Evolutionary conservation across 1,284 basidiomycete species (phyloP).

Genomic region (Moesziomyces antarcticus): DNA sequence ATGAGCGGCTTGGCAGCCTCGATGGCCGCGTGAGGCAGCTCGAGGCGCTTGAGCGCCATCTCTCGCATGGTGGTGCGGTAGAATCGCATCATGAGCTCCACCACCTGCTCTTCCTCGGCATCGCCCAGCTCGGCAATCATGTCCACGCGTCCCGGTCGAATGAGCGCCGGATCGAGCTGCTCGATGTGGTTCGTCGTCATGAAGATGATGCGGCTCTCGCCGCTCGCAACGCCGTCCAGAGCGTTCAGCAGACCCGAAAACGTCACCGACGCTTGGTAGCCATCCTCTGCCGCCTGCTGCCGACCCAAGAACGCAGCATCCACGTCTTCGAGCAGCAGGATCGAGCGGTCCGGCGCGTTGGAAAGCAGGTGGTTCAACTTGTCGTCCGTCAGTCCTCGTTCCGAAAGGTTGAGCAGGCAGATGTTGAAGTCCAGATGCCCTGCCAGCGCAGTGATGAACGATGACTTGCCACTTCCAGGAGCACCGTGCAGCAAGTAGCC

Average conservation of each 20-base stretch:
- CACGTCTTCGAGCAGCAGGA: slow-evolving; percentile 94
- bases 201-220: slow-evolving; percentile 91
- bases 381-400: slow-evolving; percentile 95
- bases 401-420: slow-evolving; percentile 93
- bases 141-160: slow-evolving; percentile 94
- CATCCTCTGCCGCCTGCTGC: slow-evolving; percentile 53
- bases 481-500: slow-evolving; percentile 96
- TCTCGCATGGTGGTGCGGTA: slow-evolving; percentile 71
- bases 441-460: slow-evolving; percentile 96
- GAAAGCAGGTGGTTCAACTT: slow-evolving; percentile 93
- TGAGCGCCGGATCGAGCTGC: slow-evolving; percentile 81
- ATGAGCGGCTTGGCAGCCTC: slow-evolving; percentile 28
- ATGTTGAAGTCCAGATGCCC: slow-evolving; percentile 91
- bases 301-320: slow-evolving; percentile 87
- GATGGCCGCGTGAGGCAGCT: slow-evolving; percentile 9
- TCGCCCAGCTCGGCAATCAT: slow-evolving; percentile 86
- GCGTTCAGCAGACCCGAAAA: slow-evolving; percentile 98
- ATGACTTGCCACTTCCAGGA: slow-evolving; percentile 97
- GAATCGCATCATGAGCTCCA: slow-evolving; percentile 83
- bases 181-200: slow-evolving; percentile 96
- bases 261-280: slow-evolving; percentile 76
- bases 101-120: slow-evolving; percentile 83
- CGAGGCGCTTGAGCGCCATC: slow-evolving; percentile 21
- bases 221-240: slow-evolving; percentile 94
- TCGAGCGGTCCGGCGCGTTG: slow-evolving; percentile 89